Evolutionary conservation across 1,284 basidiomycete genomes (phyloP).

Genomic region (Hemileia vastatrix): DNA sequence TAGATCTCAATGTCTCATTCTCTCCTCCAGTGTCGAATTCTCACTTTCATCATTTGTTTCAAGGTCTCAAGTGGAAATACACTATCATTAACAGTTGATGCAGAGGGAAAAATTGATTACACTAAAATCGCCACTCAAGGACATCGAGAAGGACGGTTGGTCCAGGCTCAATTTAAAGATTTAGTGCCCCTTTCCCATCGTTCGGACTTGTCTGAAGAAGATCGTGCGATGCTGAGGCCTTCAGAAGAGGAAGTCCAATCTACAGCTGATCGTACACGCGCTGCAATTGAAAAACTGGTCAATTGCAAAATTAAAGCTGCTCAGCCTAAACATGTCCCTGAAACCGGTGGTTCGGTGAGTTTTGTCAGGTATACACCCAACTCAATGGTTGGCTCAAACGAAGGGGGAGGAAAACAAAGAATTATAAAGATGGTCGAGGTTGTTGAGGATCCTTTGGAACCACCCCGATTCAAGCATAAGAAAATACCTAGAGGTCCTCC

Average conservation of each 20-base stretch:
- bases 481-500: slow-evolving; percentile 93
- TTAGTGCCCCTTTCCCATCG: slow-evolving; percentile 84
- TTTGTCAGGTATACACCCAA: slow-evolving; percentile 92
- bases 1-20: background rate
- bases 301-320: slow-evolving; percentile 94
- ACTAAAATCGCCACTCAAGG: slow-evolving; percentile 95
- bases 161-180: slow-evolving; percentile 96
- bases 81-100: slow-evolving; percentile 88
- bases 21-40: background rate
- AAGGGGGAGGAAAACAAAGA: slow-evolving; percentile 66
- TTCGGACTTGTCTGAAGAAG: slow-evolving; percentile 69
- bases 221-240: slow-evolving; percentile 73
- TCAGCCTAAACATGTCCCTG: slow-evolving; percentile 55
- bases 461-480: slow-evolving; percentile 94
- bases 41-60: slow-evolving; percentile 4
- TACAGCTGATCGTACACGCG: slow-evolving; percentile 79
- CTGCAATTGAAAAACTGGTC: slow-evolving; percentile 84
- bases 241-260: slow-evolving; percentile 78
- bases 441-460: slow-evolving; percentile 93
- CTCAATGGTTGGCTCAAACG: slow-evolving; percentile 56
- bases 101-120: slow-evolving; percentile 90
- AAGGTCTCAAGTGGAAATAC: slow-evolving; percentile 82
- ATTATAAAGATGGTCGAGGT: slow-evolving; percentile 99
- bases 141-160: slow-evolving; percentile 67
- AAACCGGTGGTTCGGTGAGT: slow-evolving; percentile 25